These are phyloP conservation scores for Pseudopediastrum boryanum DNA, from an alignment of 139 green algal genomes.

Conservation along the genomic window DNA sequence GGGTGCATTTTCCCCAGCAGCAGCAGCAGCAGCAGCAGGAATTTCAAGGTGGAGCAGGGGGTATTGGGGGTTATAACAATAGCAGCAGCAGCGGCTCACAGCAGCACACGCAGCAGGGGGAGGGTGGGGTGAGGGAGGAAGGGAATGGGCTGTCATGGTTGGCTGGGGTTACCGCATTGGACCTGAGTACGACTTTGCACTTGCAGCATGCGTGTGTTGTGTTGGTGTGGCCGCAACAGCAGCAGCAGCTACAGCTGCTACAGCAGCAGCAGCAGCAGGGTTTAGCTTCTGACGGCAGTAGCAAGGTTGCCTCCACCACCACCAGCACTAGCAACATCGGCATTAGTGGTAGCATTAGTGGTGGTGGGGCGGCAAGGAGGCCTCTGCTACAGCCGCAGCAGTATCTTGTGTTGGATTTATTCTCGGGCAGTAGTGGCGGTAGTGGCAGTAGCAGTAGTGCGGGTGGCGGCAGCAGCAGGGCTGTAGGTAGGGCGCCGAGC, in stretches of 20 bases:
- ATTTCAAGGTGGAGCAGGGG: neutral
- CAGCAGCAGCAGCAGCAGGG: conserved; percentile 26
- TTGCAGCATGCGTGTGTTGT: conserved; percentile 8
- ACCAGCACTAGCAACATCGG: conserved; percentile 1
- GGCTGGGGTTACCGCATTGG: neutral
- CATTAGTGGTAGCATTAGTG: neutral
- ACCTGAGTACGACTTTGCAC: conserved; percentile 4
- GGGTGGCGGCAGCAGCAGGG: too few species aligned
- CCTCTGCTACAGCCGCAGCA: neutral
- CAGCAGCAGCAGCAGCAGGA: conserved; percentile 10
- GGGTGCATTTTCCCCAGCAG: too few species aligned
- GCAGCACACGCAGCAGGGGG: conserved; percentile 10
- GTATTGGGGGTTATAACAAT: neutral
- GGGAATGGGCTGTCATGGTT: too few species aligned
- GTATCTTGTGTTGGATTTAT: too few species aligned
- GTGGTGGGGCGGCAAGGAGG: conserved; percentile 1
- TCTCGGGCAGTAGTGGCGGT: too few species aligned
- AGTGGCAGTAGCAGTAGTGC: too few species aligned
- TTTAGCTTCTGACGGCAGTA: neutral
- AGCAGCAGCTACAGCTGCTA: neutral
- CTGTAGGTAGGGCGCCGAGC: too few species aligned
- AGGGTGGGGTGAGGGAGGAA: neutral
- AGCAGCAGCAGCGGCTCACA: conserved; percentile 15
- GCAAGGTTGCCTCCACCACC: neutral
- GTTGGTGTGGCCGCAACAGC: neutral